Conservation (phyloP, 345 rosid species). For the Eutrema heterophyllum region DNA sequence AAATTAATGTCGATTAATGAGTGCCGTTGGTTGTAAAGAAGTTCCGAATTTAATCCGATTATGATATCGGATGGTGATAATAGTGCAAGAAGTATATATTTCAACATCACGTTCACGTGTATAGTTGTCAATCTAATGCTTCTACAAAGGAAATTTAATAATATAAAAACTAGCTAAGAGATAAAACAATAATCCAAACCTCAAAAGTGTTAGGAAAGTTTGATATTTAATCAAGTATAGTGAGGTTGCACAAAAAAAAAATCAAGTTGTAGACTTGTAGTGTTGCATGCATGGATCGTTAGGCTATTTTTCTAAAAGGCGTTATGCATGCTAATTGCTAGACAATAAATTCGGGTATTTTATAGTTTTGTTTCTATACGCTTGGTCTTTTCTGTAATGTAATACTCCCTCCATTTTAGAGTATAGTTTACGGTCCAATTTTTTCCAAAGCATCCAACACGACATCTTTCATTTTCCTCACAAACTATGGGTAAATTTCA, state of each 20-base stretch:
- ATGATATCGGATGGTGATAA: conserved; percentile 19
- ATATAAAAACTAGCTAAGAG: not conserved
- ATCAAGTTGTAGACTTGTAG: not conserved
- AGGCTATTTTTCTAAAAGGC: not conserved
- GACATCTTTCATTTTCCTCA: no score
- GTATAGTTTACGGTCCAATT: no score
- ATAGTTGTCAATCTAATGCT: not conserved
- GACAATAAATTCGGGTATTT: not conserved
- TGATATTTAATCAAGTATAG: not conserved
- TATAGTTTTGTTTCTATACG: not conserved
- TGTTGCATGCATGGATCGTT: not conserved
- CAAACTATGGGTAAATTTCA: no score
- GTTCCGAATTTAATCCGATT: conserved; percentile 25
- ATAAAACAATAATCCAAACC: not conserved
- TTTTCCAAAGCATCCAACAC: no score
- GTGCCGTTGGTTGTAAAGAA: conserved; percentile 23
- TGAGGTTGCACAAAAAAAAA: no score
- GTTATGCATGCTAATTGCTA: not conserved
- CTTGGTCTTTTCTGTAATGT: not conserved
- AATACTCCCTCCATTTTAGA: not conserved
- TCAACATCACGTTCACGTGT: conserved; percentile 12
- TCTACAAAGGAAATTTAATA: not conserved
- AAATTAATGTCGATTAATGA: conserved; percentile 12
- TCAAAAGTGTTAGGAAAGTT: not conserved
- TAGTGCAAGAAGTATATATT: conserved; percentile 8